Base-by-base conservation (phyloP, 148 eudicot species). In the Vaccinium myrtillus region DNA sequence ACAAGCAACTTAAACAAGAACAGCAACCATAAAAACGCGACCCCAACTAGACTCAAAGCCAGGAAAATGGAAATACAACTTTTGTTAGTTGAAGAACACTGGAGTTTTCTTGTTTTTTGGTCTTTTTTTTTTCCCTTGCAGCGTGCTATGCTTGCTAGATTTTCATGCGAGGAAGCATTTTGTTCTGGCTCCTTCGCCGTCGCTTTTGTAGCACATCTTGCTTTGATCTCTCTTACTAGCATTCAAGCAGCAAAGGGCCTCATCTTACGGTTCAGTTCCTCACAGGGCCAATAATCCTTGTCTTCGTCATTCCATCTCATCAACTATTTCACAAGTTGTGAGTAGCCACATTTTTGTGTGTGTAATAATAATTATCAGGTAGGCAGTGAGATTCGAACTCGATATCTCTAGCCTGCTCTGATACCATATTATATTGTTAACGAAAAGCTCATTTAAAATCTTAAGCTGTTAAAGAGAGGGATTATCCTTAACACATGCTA, bases 171-270 rank as follows among this genome's bases (percentile, higher is more conserved):
- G 9, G 18, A 32, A 82, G 51, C 19, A 69, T 50, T 50, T 81
- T 81, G 83, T 32, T 81, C 30, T 82, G 11, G 43, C 84, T 83
- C 39, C 14, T 74, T 55, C 51, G 61, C 50, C 12, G 14, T 30
- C 3, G 39, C 53, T 53, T 21, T 53, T 82, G 30, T n/a, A 25
- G 48, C 12, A 21, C 79, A 48, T 49, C 56, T 76, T 50, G 56
- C 23, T 49, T 21, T 73, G 50, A 39, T 73, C 23, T 46, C 59
- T 11, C 58, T n/a, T n/a, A 61, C 30, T 70, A 36, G 39, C 21
- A 19, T 80, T 46, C 61, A 75, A 75, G 53, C 53, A 48, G 27
- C 78, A 46, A 43, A 75, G 53, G 23, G 53, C 78, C 78, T 30
- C 74, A 30, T 69, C 39, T 27, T 69, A 69, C 30, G 74, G 74